Evolutionary conservation across 768 basidiomycete species (phyloP), one percentile per base, ranked within the genome.

Genomic region (Lactarius evosmus): DNA sequence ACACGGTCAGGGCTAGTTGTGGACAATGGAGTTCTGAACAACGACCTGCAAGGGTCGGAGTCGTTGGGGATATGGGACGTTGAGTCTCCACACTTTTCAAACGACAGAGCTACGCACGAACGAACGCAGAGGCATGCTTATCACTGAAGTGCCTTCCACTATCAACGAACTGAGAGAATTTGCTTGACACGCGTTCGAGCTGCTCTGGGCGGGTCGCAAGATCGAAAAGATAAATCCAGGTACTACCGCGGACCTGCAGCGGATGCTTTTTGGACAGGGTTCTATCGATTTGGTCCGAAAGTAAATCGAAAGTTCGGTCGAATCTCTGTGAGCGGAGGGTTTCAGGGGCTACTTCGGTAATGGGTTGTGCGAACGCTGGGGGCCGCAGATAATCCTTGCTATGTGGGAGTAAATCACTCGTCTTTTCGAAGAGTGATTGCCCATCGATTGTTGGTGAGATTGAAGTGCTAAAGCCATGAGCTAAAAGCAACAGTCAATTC

Each of bases 11-110:
- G 3, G 86, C 85, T 41, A 88, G 78, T 29, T 74, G 68, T 3
- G 84, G 83, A 61, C 83, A 83, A 16, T 74, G 70, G 1, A 88
- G 78, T 68, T 86, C 80, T 63, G 81, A 77, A 59, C 86, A 89
- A 9, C 88, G 87, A 27, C 82, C 87, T 90, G 56, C 4, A 63
- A 38, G n/a, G 7, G 17, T 54, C 4, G 33, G 19, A 25, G 27
- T 7, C 38, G 17, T 38, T 38, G 40, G 8, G 12, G 9, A 8
- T 25, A n/a, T n/a, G 34, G 12, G 4, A n/a, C 17, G 11, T 29
- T 34, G 11, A 27, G 29, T 30, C 22, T 8, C 4, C 22, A 50
- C 54, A 22, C 16, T 33, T 34, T 19, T 25, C n/a, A 25, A 29
- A 32, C 1, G 22, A 32, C 46, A 32, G 14, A 33, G 52, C 19